Evolutionary conservation across 208 protist species (phyloP), one percentile per base, ranked within the genome.

Genomic region (Leishmania braziliensis): DNA sequence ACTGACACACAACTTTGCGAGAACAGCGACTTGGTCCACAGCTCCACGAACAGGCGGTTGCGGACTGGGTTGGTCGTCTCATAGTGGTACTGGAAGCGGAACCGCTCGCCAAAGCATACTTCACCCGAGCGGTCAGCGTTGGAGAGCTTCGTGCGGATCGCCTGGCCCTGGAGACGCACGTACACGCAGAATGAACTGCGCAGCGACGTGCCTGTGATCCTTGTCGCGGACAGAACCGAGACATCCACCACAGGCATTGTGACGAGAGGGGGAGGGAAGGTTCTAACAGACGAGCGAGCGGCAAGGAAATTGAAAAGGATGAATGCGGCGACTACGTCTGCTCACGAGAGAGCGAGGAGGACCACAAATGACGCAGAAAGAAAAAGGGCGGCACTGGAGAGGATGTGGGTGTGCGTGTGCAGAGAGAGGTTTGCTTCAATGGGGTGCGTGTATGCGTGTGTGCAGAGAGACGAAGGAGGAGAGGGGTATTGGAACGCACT

Each of bases 11-110:
- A 93, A 23, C 56, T 81, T 72, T 89, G 79, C 33, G 82, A 90
- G 79, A 93, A 87, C 70, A 89, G 70, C 3, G 82, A 85, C 80
- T 91, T 86, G 60, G 50, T 62, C 88, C 90, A 93, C 71, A 93
- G 76, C 82, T 93, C 90, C n/a, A 89, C 88, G 75, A 86, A 88
- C 71, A 93, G 65, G 54, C 83, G 83, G 75, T 91, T 93, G 80
- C 81, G 74, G 2, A 68, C 33, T 9, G 68, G 36, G 48, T 76
- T 65, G 51, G 0, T 18, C 2, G 63, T 26, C 58, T 88, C 74
- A 54, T 56, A 72, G 60, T 70, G 36, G 83, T 86, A 93, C 73
- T 89, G 88, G 58, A 91, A 88, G 69, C 86, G 84, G 65, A 93
- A 91, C 68, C 82, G 81, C 71, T 93, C 90, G 20, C 84, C 81